Evolutionary conservation across 176 grass and related monocot species (phyloP).

Genomic region (Avena eriantha): DNA sequence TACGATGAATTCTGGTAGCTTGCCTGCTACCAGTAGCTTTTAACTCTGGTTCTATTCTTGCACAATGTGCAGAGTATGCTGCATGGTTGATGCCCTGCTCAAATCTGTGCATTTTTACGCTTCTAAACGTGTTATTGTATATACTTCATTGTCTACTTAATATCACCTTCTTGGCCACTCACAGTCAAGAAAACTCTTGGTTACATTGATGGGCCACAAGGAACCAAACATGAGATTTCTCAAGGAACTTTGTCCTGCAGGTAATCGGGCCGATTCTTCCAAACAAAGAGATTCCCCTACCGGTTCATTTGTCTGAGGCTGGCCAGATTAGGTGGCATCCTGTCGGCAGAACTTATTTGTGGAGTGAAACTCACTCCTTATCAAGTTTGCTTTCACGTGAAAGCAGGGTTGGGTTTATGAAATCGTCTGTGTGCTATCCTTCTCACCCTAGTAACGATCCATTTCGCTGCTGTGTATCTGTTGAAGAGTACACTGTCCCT

Average conservation of each 20-base stretch:
- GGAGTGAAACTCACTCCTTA: constrained; percentile 84
- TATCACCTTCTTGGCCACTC: constrained; percentile 21
- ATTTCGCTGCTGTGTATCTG: constrained; percentile 93
- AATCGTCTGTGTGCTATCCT: constrained; percentile 98
- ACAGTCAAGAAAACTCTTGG: neutral
- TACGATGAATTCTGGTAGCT: neutral
- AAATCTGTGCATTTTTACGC: constrained; percentile 4
- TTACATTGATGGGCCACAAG: constrained; percentile 1
- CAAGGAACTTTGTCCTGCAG: constrained; percentile 58
- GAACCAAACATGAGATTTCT: constrained; percentile 39
- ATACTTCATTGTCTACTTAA: neutral
- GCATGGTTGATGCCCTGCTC: constrained; percentile 1
- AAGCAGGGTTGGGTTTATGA: constrained; percentile 86
- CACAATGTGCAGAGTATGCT: constrained; percentile 15
- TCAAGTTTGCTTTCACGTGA: constrained; percentile 89
- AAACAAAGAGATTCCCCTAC: constrained; percentile 83
- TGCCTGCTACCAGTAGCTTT: neutral
- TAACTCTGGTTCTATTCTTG: constrained; percentile 12
- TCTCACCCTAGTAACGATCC: constrained; percentile 89
- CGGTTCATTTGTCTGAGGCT: constrained; percentile 93
- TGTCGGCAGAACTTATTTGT: constrained; percentile 79
- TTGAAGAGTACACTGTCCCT: constrained; percentile 79
- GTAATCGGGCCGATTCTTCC: constrained; percentile 86
- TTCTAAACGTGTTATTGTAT: constrained; percentile 17
- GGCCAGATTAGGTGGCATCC: constrained; percentile 97